phyloP scores from a whole-genome alignment of 495 filamentous ascomycete species.

The Penicillium longicatenatum region DNA sequence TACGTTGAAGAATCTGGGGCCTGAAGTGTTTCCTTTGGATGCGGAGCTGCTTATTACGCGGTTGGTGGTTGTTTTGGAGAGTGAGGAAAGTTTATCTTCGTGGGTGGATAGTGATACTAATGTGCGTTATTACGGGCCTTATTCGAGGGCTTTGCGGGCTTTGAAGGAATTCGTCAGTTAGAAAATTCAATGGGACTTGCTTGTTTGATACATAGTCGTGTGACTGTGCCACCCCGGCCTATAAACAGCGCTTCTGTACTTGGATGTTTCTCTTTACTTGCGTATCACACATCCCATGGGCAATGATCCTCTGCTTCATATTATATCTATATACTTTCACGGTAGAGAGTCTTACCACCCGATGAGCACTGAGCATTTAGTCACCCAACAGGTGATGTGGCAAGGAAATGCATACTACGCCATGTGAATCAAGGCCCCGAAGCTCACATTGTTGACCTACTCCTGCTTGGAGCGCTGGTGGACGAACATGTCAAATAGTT shows the following conservation, averaged over 20 bases:
- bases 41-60: background rate
- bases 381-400: too few relatives aligned
- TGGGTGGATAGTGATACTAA: slow-evolving; percentile 1
- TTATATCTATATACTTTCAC: background rate
- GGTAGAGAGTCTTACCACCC: too few relatives aligned
- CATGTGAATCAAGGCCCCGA: too few relatives aligned
- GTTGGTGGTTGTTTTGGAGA: background rate
- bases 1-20: background rate
- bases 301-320: background rate
- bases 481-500: background rate
- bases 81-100: background rate
- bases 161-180: background rate
- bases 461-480: too few relatives aligned
- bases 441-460: too few relatives aligned
- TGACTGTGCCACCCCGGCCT: too few relatives aligned
- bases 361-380: too few relatives aligned
- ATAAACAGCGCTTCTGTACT: background rate
- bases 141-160: background rate
- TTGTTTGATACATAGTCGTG: too few relatives aligned
- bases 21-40: background rate
- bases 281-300: background rate
- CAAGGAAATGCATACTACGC: too few relatives aligned
- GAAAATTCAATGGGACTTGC: background rate
- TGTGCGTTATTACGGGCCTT: background rate
- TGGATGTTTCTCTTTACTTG: background rate